Conservation (phyloP, 1,284 basidiomycete species). For the Rhodotorula sp. region DNA sequence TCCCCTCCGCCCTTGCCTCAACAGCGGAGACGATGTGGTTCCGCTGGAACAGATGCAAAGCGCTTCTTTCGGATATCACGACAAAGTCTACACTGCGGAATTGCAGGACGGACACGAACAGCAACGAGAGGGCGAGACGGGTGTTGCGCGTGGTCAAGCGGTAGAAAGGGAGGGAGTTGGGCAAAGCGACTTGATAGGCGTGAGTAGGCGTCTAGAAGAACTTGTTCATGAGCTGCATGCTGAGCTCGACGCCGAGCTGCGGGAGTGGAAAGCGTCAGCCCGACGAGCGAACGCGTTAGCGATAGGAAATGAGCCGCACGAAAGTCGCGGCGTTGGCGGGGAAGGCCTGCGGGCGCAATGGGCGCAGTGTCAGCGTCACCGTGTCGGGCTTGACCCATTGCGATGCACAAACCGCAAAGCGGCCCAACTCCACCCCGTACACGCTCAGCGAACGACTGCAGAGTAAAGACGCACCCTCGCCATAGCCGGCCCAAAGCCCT, state of each 20-base stretch:
- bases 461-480: slow-evolving; percentile 19
- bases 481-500: slow-evolving; percentile 92
- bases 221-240: slow-evolving; percentile 68
- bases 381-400: too few relatives aligned
- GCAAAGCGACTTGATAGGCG: neutral
- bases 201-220: slow-evolving; percentile 5
- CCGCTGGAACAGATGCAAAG: too few relatives aligned
- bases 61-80: too few relatives aligned
- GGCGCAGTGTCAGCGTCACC: slow-evolving; percentile 37
- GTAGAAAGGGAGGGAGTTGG: neutral
- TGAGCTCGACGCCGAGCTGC: slow-evolving; percentile 78
- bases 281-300: neutral
- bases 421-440: too few relatives aligned
- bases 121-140: neutral
- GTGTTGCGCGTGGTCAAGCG: neutral
- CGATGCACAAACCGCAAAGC: neutral
- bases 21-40: too few relatives aligned
- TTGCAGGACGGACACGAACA: too few relatives aligned
- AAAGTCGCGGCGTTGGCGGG: slow-evolving; percentile 94
- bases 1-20: too few relatives aligned
- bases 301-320: slow-evolving; percentile 57
- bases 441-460: neutral
- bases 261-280: too few relatives aligned
- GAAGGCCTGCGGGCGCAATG: slow-evolving; percentile 57
- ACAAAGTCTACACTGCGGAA: too few relatives aligned